phyloP scores from a whole-genome alignment of 148 eudicot genomes.

The Chenopodium berlandieri region DNA sequence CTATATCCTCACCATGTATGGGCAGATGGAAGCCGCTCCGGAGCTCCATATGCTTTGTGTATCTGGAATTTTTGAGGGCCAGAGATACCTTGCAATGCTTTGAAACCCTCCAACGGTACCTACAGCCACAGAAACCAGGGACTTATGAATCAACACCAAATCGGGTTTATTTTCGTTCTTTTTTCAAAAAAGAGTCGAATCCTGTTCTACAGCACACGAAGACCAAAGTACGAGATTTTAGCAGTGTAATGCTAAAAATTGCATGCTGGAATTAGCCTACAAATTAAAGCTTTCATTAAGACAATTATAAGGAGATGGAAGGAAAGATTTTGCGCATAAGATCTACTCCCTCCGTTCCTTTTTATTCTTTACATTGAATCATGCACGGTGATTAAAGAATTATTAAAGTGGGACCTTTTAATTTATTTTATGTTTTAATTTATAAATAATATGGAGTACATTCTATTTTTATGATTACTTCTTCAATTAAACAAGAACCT shows the following conservation, averaged over 20 bases:
- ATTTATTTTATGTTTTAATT: too few species aligned
- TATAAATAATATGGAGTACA: too few species aligned
- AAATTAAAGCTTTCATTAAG: too few species aligned
- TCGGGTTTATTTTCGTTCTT: not conserved
- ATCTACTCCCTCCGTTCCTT: too few species aligned
- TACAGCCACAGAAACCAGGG: slow-evolving; percentile 20
- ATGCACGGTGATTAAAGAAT: too few species aligned
- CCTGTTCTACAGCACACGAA: not conserved
- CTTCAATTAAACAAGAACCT: too few species aligned
- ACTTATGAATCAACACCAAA: not conserved
- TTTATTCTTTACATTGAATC: too few species aligned
- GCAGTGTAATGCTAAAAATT: too few species aligned
- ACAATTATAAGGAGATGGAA: too few species aligned
- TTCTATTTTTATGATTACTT: too few species aligned
- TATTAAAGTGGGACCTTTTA: too few species aligned
- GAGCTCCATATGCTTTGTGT: slow-evolving; percentile 98
- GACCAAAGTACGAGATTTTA: not conserved
- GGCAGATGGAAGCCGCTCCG: slow-evolving; percentile 96
- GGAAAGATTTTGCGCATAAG: too few species aligned
- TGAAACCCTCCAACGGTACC: slow-evolving; percentile 97
- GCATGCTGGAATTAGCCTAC: not conserved
- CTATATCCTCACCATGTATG: slow-evolving; percentile 77
- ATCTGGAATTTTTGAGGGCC: slow-evolving; percentile 97
- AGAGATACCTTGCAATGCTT: slow-evolving; percentile 95
- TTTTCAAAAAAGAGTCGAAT: not conserved